phyloP scores from a whole-genome alignment of 176 grass and related monocot genomes.

The Oryza meyeriana region DNA sequence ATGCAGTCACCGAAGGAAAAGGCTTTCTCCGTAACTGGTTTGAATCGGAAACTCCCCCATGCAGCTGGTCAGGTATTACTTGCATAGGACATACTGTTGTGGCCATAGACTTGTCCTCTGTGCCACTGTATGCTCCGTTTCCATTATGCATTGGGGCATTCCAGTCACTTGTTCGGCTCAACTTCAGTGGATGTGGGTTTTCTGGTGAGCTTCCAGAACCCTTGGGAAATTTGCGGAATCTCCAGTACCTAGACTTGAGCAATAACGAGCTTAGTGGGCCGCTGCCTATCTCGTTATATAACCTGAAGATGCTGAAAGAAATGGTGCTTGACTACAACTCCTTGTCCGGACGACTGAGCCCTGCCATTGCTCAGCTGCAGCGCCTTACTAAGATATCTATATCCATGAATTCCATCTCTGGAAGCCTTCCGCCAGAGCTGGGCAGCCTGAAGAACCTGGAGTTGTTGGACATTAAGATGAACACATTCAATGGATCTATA shows the following conservation, averaged over 20 bases:
- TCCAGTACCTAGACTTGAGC: constrained; percentile 70
- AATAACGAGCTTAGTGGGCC: constrained; percentile 61
- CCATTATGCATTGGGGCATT: constrained; percentile 61
- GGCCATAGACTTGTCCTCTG: constrained; percentile 69
- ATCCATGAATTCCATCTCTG: constrained; percentile 59
- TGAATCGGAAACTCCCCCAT: constrained; percentile 64
- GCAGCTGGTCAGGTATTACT: constrained; percentile 72
- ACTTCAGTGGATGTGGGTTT: constrained; percentile 78
- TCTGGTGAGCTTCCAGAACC: constrained; percentile 58
- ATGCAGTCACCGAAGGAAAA: constrained; percentile 53
- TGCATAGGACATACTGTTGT: constrained; percentile 47
- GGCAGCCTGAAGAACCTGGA: constrained; percentile 67
- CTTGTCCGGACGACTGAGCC: constrained; percentile 52
- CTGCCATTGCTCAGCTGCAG: constrained; percentile 58
- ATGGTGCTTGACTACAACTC: constrained; percentile 62
- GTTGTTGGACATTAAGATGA: constrained; percentile 59
- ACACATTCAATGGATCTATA: constrained; percentile 60
- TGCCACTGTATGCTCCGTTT: constrained; percentile 55
- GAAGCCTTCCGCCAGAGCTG: constrained; percentile 59
- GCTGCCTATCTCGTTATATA: constrained; percentile 57
- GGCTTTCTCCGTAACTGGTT: constrained; percentile 77
- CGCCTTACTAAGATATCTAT: constrained; percentile 56
- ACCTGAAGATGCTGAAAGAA: constrained; percentile 55
- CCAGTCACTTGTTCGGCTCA: constrained; percentile 51
- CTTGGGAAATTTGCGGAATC: constrained; percentile 43